These are phyloP conservation scores for Triadica sebifera DNA, from an alignment of 345 rosid species.

Conservation along the genomic window DNA sequence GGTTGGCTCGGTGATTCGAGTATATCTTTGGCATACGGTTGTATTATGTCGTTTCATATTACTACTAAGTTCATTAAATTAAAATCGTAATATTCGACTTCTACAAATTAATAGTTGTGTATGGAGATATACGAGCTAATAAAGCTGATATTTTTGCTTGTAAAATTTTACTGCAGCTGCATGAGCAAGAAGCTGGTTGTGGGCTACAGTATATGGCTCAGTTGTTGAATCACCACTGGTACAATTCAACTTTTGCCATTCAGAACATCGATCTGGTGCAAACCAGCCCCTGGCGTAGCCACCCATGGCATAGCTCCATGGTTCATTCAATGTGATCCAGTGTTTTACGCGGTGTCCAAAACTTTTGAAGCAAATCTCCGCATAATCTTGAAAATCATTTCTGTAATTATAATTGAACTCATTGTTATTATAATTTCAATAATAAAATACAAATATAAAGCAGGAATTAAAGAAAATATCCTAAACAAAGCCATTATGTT, in stretches of 20 bases:
- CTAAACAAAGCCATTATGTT: too few relatives aligned
- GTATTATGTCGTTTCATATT: too few relatives aligned
- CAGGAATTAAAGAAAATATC: too few relatives aligned
- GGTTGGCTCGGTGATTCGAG: too few relatives aligned
- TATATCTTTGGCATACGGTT: too few relatives aligned
- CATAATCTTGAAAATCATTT: slow-evolving; percentile 37
- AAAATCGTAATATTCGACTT: too few relatives aligned
- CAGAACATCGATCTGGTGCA: slow-evolving; percentile 30
- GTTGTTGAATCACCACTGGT: slow-evolving; percentile 22
- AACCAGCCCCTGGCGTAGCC: slow-evolving; percentile 23
- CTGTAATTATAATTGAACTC: too few relatives aligned
- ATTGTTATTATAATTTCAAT: too few relatives aligned
- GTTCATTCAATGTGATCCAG: slow-evolving; percentile 42
- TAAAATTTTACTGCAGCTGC: slow-evolving; percentile 27
- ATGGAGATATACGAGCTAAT: too few relatives aligned
- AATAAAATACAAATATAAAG: too few relatives aligned
- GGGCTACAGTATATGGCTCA: slow-evolving; percentile 34
- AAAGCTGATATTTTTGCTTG: slow-evolving; percentile 25
- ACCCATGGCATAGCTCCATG: neutral
- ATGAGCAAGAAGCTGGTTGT: slow-evolving; percentile 33
- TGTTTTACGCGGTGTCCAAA: slow-evolving; percentile 41
- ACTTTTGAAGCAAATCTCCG: slow-evolving; percentile 41
- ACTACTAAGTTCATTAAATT: too few relatives aligned
- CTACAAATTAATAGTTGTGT: too few relatives aligned
- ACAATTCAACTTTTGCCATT: slow-evolving; percentile 14